phyloP scores from a whole-genome alignment of 2,329 filamentous ascomycete genomes.

The Ilyonectria sp. region DNA sequence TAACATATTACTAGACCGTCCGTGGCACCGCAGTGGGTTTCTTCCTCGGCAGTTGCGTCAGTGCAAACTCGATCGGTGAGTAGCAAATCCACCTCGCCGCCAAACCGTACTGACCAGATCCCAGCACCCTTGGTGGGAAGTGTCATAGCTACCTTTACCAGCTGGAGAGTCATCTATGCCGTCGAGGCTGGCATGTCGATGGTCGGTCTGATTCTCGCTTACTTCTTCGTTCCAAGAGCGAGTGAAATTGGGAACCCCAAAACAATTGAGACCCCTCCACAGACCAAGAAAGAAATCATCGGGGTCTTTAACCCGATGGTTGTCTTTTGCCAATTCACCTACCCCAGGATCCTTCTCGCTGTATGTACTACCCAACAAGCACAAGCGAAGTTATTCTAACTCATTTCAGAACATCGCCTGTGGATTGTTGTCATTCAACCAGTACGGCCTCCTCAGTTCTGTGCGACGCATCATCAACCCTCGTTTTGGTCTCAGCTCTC shows the following conservation, averaged over 20 bases:
- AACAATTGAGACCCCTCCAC: slow-evolving; percentile 24
- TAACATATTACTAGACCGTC: slow-evolving; percentile 33
- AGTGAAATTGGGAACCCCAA: slow-evolving; percentile 46
- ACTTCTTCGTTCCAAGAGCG: slow-evolving; percentile 44
- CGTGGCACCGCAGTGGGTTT: slow-evolving; percentile 47
- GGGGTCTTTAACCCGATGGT: slow-evolving; percentile 45
- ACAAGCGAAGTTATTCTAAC: slow-evolving; percentile 7
- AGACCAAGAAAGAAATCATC: slow-evolving; percentile 35
- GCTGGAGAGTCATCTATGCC: slow-evolving; percentile 48
- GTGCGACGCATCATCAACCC: slow-evolving; percentile 79
- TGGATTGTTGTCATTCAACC: slow-evolving; percentile 46
- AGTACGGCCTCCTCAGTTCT: slow-evolving; percentile 71
- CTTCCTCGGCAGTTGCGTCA: slow-evolving; percentile 46
- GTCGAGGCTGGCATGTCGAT: slow-evolving; percentile 47
- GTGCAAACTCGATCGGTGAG: slow-evolving; percentile 46
- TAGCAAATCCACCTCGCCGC: neutral
- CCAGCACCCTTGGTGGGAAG: slow-evolving; percentile 45
- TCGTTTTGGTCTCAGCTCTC: slow-evolving; percentile 75
- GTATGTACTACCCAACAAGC: slow-evolving; percentile 22
- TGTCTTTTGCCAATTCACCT: slow-evolving; percentile 45
- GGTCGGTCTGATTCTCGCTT: slow-evolving; percentile 42
- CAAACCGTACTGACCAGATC: slow-evolving; percentile 1
- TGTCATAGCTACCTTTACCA: slow-evolving; percentile 47
- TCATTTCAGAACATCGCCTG: slow-evolving; percentile 42
- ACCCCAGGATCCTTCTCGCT: slow-evolving; percentile 42